phyloP scores from a whole-genome alignment of 129 eudicot genomes.

The Flaveria linearis region DNA sequence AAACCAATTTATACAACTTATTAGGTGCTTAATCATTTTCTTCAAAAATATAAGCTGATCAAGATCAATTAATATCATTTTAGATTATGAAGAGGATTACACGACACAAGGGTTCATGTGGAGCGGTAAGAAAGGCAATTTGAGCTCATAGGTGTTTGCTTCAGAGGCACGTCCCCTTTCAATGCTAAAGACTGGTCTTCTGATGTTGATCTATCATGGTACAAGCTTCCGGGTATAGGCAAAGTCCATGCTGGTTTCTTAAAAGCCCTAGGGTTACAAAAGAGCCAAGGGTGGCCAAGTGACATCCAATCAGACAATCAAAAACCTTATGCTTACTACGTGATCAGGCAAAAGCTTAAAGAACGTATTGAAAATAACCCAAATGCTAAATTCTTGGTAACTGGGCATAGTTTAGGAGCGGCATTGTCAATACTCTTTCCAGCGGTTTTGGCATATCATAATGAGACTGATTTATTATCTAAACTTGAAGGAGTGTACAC shows the following conservation, averaged over 20 bases:
- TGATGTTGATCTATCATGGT: slow-evolving; percentile 67
- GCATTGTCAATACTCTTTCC: slow-evolving; percentile 55
- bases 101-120: slow-evolving; percentile 64
- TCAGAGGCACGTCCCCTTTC: slow-evolving; percentile 70
- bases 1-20: too few relatives aligned
- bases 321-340: slow-evolving; percentile 43
- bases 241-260: slow-evolving; percentile 74
- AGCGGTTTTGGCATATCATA: slow-evolving; percentile 49
- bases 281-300: slow-evolving; percentile 42
- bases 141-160: slow-evolving; percentile 58
- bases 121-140: slow-evolving; percentile 30
- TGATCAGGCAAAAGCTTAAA: slow-evolving; percentile 40
- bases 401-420: slow-evolving; percentile 75
- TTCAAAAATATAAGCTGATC: too few relatives aligned
- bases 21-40: too few relatives aligned
- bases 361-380: slow-evolving; percentile 29
- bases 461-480: slow-evolving; percentile 37
- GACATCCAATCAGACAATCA: slow-evolving; percentile 12
- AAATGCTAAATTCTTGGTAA: slow-evolving; percentile 49
- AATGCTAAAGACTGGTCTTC: slow-evolving; percentile 59
- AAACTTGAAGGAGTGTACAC: slow-evolving; percentile 63
- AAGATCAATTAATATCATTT: background rate
- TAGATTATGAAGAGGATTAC: slow-evolving; percentile 43
- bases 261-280: slow-evolving; percentile 72
- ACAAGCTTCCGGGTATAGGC: slow-evolving; percentile 46